Evolutionary conservation across 129 eudicot genomes (phyloP).

Genomic region (Mikania micrantha): DNA sequence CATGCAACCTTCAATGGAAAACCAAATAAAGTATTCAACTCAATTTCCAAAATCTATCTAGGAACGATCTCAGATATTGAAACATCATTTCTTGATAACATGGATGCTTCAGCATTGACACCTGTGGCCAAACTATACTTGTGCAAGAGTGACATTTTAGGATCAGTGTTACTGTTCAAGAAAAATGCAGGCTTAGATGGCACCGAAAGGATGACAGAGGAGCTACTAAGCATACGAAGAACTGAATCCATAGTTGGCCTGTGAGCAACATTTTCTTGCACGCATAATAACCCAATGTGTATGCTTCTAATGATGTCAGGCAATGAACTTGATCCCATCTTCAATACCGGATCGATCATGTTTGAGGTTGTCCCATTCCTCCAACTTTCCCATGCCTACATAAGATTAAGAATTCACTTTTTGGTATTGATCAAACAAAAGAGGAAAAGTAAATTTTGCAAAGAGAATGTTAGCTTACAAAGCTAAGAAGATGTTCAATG

Average conservation of each 20-base stretch:
- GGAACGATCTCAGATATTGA: not conserved
- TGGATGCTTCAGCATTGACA: not conserved
- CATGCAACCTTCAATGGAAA: too few relatives aligned
- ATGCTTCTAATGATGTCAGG: too few relatives aligned
- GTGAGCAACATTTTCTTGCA: too few relatives aligned
- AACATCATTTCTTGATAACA: not conserved
- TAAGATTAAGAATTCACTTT: not conserved
- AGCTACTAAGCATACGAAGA: too few relatives aligned
- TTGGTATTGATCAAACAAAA: not conserved
- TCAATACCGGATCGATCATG: not conserved
- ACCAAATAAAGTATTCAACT: too few relatives aligned
- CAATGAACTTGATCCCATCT: not conserved
- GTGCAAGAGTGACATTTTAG: not conserved
- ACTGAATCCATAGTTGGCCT: too few relatives aligned
- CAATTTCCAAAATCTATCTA: not conserved
- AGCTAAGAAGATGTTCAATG: not conserved
- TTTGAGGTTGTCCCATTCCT: not conserved
- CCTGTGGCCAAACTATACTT: not conserved
- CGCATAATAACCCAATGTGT: too few relatives aligned
- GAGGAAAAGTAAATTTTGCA: not conserved
- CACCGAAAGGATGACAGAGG: too few relatives aligned
- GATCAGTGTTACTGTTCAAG: not conserved
- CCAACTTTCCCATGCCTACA: not conserved
- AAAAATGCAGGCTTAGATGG: too few relatives aligned
- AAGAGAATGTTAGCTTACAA: too few relatives aligned